These are phyloP conservation scores for Phoma sp. DNA, from an alignment of 2,329 filamentous ascomycete genomes.

Conservation along the genomic window DNA sequence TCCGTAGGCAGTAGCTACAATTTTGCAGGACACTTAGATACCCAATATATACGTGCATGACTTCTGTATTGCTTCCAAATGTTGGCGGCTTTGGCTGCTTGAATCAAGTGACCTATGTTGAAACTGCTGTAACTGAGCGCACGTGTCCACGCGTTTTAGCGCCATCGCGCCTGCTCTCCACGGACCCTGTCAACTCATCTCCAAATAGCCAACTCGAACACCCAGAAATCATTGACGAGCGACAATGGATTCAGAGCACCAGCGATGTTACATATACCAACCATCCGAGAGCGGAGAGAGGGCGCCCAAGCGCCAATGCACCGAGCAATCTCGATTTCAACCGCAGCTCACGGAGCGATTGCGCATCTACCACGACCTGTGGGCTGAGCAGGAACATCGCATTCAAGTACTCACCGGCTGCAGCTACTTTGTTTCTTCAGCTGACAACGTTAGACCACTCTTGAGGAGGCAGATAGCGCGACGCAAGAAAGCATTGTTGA, in stretches of 20 bases:
- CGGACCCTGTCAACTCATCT: constrained; percentile 17
- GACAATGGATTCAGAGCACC: constrained; percentile 58
- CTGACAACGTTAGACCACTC: constrained; percentile 39
- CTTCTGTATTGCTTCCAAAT: neutral
- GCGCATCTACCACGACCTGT: constrained; percentile 66
- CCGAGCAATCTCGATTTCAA: constrained; percentile 35
- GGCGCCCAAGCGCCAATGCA: constrained; percentile 51
- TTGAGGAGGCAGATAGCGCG: constrained; percentile 49
- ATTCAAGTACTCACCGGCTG: constrained; percentile 60
- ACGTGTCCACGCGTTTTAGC: constrained; percentile 36
- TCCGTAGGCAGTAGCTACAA: neutral
- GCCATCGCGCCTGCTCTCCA: constrained; percentile 19
- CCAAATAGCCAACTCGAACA: neutral
- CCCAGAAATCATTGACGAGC: neutral
- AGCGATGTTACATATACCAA: constrained; percentile 56
- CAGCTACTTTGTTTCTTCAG: neutral
- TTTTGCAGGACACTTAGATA: neutral
- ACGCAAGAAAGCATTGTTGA: constrained; percentile 47
- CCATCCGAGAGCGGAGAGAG: constrained; percentile 43
- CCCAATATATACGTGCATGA: neutral
- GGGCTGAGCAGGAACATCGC: constrained; percentile 67
- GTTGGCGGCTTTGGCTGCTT: neutral
- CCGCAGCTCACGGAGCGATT: constrained; percentile 56
- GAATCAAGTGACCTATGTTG: neutral
- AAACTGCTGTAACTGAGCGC: constrained; percentile 4